Base-by-base conservation (phyloP, 164 flowering plant genomes). In the Paratinospora sagittata region DNA sequence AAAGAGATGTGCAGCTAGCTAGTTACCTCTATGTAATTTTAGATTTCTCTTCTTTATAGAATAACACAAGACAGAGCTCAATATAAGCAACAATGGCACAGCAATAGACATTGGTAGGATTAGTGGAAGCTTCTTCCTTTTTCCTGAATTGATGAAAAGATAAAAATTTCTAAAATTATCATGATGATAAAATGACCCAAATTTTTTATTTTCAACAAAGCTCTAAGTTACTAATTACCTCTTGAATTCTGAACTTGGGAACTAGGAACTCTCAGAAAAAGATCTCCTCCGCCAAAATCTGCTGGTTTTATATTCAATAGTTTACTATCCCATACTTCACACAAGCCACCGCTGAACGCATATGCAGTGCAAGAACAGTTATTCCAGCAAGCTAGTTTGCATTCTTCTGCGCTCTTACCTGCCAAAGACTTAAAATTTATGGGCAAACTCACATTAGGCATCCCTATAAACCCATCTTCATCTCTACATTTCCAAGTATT, bases 331-430 rank as follows among this genome's bases (percentile, higher is more conserved):
- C 23, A 52, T n/a, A 19, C 34, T 30, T 30, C 3, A 30, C 34
- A 30, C 34, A 30, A 30, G 14, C 17, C 23, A 7, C 58, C 14
- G 14, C 23, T n/a, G 8, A 16, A 17, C 4, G 58, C 17, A 52
- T 17, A 52, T 6, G 58, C 58, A 52, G 23, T 17, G 6, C 58
- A 52, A 52, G 58, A 52, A 14, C 58, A 52, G 23, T 17, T 52
- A n/a, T n/a, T n/a, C 58, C n/a, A 52, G 23, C 58, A 52, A 52
- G 58, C n/a, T n/a, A n/a, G 21, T 52, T 52, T 52, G 58, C 58
- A 52, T 17, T 52, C 58, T 52, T 52, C 6, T 1, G 19, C 23
- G 17, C 58, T 52, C 23, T 52, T 19, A n/a, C 7, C 61, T 8
- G 5, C 21, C 58, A 52, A 52, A n/a, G 23, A 1, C 58, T 52